phyloP scores from a whole-genome alignment of 2,329 filamentous ascomycete species.

The Diaporthe australafricana region DNA sequence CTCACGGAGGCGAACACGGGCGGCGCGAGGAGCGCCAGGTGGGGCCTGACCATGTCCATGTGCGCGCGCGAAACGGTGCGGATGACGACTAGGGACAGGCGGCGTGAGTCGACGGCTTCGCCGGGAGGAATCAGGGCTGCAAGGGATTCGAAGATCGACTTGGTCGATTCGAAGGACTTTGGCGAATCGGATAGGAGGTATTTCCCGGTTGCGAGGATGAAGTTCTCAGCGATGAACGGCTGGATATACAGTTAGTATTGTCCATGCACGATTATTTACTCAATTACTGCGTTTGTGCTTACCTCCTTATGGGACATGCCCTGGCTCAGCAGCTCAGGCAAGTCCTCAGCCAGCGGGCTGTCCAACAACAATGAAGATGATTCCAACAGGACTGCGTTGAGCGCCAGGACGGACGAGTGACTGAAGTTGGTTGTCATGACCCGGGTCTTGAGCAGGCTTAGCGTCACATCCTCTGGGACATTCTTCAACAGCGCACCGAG shows the following conservation, averaged over 20 bases:
- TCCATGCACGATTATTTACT: neutral
- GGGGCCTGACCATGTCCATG: conserved; percentile 83
- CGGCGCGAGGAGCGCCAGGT: conserved; percentile 82
- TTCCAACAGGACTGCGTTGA: conserved; percentile 91
- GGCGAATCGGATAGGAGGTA: conserved; percentile 79
- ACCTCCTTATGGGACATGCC: conserved; percentile 83
- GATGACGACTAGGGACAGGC: conserved; percentile 86
- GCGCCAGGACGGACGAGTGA: conserved; percentile 82
- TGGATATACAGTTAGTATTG: conserved; percentile 48
- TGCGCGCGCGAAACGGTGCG: conserved; percentile 86
- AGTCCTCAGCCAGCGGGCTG: conserved; percentile 75
- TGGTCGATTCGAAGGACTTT: conserved; percentile 80
- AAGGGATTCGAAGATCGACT: conserved; percentile 83
- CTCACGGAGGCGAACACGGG: conserved; percentile 91
- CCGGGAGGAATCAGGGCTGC: conserved; percentile 82
- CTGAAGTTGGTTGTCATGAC: conserved; percentile 83
- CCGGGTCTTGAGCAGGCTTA: conserved; percentile 71
- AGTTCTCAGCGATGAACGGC: conserved; percentile 89
- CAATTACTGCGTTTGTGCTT: conserved; percentile 51
- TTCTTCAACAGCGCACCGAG: conserved; percentile 92
- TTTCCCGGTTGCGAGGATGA: conserved; percentile 90
- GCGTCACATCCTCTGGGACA: conserved; percentile 78
- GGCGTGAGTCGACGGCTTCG: conserved; percentile 82
- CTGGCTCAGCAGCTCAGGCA: conserved; percentile 80
- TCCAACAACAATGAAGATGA: conserved; percentile 77